phyloP scores from a whole-genome alignment of 2,329 filamentous ascomycete species.

The Torrubiellomyces zombiae region DNA sequence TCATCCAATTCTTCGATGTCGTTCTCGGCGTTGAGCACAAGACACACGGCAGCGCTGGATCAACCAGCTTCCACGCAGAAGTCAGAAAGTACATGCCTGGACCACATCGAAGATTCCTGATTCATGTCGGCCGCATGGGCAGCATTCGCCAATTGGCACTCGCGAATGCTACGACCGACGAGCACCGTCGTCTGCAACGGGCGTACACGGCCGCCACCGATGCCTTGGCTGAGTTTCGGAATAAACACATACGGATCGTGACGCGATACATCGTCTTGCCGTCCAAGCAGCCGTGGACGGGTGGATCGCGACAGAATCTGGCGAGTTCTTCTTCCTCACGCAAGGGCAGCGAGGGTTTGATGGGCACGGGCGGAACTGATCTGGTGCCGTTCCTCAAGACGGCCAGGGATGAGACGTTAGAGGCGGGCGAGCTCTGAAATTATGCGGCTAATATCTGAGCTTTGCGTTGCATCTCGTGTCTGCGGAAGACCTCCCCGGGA shows the following conservation, averaged over 20 bases:
- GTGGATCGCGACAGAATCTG: conserved; percentile 19
- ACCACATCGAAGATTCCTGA: conserved; percentile 62
- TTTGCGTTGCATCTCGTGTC: too few relatives aligned
- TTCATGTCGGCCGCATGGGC: conserved; percentile 49
- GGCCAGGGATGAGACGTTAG: conserved; percentile 62
- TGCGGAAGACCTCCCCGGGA: too few relatives aligned
- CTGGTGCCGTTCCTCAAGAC: conserved; percentile 83
- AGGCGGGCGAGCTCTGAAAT: conserved; percentile 18
- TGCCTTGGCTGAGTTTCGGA: conserved; percentile 59
- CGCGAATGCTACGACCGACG: conserved; percentile 32
- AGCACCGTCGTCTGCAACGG: conserved; percentile 23
- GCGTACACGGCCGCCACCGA: conserved; percentile 57
- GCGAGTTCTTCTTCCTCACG: conserved; percentile 24
- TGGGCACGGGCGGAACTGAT: conserved; percentile 75
- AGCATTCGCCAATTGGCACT: conserved; percentile 59
- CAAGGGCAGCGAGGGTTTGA: conserved; percentile 32
- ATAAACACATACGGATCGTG: conserved; percentile 81
- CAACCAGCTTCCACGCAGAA: conserved; percentile 35
- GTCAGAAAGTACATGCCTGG: conserved; percentile 88
- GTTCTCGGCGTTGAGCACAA: conserved; percentile 68
- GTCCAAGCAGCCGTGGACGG: conserved; percentile 28
- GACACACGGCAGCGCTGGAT: conserved; percentile 19
- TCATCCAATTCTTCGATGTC: conserved; percentile 88
- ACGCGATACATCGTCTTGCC: conserved; percentile 81
- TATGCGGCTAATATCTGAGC: too few relatives aligned